Percentiles rank a stretch among this genome's conserved stretches.
Evolutionary conservation across 345 rosid species (phyloP).

Genomic region (Firmiana major): DNA sequence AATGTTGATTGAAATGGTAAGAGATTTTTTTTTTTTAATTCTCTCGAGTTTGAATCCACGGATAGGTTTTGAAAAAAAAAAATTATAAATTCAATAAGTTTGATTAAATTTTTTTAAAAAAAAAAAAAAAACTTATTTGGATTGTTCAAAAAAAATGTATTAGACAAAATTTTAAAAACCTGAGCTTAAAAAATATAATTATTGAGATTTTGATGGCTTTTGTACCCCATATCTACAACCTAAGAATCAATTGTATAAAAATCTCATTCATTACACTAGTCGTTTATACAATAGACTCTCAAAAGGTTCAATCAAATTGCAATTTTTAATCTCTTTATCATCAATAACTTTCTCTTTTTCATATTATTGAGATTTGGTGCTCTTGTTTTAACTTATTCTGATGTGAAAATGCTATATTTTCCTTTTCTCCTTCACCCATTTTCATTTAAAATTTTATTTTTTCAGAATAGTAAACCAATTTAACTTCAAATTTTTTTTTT

Average conservation of each 20-base stretch:
- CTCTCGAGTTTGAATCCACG: too few species aligned
- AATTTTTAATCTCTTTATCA: not conserved
- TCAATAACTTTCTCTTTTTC: not conserved
- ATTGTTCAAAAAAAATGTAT: too few species aligned
- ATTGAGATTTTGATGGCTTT: not conserved
- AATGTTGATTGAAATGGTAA: too few species aligned
- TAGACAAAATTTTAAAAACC: too few species aligned
- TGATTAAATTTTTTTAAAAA: too few species aligned
- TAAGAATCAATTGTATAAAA: not conserved
- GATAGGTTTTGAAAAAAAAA: too few species aligned
- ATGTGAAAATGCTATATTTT: not conserved
- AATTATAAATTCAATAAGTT: too few species aligned
- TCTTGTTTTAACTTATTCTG: not conserved
- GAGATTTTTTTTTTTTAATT: too few species aligned
- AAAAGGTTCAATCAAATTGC: not conserved
- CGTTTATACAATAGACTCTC: not conserved
- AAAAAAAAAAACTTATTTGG: too few species aligned
- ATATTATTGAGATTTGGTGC: slow-evolving; percentile 15
- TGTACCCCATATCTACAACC: not conserved
- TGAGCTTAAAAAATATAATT: not conserved
- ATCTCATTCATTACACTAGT: not conserved
- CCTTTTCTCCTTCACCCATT: not conserved
- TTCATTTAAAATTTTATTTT: not conserved
- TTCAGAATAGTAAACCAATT: not conserved
- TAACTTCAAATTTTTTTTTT: not conserved